phyloP scores from a whole-genome alignment of 2,329 filamentous ascomycete genomes.

The Alternaria conjuncta region DNA sequence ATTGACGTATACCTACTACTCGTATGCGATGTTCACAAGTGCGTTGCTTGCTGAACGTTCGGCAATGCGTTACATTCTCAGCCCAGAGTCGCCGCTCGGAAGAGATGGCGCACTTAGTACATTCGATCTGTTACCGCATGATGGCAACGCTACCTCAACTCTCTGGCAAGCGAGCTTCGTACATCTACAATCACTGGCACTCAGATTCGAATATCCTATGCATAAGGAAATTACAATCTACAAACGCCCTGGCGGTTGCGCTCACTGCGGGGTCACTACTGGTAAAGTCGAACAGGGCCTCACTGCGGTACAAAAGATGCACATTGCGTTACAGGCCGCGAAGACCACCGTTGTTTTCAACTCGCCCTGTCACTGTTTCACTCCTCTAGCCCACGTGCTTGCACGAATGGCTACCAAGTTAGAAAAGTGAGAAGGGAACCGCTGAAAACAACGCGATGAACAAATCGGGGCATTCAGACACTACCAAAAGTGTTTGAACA shows the following conservation, averaged over 20 bases:
- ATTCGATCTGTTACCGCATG: too few species aligned
- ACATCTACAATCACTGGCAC: not conserved
- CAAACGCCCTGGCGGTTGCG: not conserved
- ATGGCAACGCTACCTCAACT: too few species aligned
- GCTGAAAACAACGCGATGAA: not conserved
- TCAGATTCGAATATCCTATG: not conserved
- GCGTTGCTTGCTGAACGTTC: too few species aligned
- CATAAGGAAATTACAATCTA: not conserved
- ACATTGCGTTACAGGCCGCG: not conserved
- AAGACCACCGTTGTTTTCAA: not conserved
- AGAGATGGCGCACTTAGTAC: too few species aligned
- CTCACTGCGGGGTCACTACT: not conserved
- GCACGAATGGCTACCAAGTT: not conserved
- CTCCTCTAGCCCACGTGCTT: not conserved
- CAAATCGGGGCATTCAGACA: too few species aligned
- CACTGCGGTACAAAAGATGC: not conserved
- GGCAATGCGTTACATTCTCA: not conserved
- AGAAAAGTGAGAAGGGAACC: not conserved
- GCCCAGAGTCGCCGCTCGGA: not conserved
- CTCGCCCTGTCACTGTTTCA: not conserved
- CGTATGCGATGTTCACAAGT: not conserved
- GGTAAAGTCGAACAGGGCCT: not conserved
- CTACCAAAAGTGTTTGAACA: too few species aligned
- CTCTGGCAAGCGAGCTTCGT: not conserved
- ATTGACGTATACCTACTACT: not conserved